phyloP scores from a whole-genome alignment of 2,329 filamentous ascomycete genomes.

The Phyllachora maydis region DNA sequence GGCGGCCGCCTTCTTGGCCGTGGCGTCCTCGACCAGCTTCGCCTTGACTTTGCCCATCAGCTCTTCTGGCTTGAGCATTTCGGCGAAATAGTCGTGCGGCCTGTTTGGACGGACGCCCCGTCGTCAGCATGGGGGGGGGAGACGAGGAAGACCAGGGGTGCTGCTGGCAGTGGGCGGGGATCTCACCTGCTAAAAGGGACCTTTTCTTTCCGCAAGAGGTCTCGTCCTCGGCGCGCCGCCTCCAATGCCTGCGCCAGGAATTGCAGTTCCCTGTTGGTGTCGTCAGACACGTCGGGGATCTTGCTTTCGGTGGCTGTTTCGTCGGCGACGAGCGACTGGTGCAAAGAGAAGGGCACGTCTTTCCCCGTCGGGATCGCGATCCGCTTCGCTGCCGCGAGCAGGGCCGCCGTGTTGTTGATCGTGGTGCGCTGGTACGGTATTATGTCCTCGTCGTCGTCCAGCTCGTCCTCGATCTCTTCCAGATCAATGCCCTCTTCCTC shows the following conservation, averaged over 20 bases:
- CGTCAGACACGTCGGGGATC: constrained; percentile 73
- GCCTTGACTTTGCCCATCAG: constrained; percentile 96
- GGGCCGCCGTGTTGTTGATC: constrained; percentile 89
- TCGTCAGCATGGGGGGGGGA: no score
- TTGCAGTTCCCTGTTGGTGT: constrained; percentile 76
- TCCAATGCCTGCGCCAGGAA: constrained; percentile 83
- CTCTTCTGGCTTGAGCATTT: constrained; percentile 97
- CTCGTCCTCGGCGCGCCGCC: constrained; percentile 52
- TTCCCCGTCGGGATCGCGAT: no score
- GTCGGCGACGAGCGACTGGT: constrained; percentile 55
- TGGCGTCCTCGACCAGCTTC: constrained; percentile 81
- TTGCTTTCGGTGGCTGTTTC: constrained; percentile 16
- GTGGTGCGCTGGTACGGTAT: constrained; percentile 82
- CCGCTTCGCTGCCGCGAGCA: constrained; percentile 61
- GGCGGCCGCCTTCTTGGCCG: constrained; percentile 74
- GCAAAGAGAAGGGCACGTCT: constrained; percentile 66
- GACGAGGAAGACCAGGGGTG: no score
- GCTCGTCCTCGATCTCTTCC: constrained; percentile 6
- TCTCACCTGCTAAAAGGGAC: constrained; percentile 72
- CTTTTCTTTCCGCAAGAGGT: constrained; percentile 60
- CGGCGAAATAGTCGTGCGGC: constrained; percentile 89
- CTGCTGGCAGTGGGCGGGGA: no score
- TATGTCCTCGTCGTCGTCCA: constrained; percentile 68
- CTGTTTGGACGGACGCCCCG: no score
- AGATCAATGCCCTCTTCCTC: constrained; percentile 9